phyloP scores from a whole-genome alignment of 1,284 basidiomycete genomes.

The Neonothopanus nambi region DNA sequence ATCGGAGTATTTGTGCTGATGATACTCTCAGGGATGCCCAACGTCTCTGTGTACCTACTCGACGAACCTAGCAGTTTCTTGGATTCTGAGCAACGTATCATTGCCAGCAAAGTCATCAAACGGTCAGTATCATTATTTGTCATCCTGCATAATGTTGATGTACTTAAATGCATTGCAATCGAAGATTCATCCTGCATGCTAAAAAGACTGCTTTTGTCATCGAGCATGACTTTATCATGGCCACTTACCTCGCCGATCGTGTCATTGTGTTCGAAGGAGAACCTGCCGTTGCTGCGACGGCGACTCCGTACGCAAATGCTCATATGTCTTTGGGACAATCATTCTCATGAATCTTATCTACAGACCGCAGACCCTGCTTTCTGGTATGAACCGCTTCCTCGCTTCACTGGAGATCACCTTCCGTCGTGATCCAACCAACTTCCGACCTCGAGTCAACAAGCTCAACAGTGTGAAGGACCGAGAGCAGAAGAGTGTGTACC shows the following conservation, averaged over 20 bases:
- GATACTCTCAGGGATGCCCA: constrained; percentile 61
- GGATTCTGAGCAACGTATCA: constrained; percentile 98
- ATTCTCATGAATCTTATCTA: constrained; percentile 14
- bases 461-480: constrained; percentile 89
- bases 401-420: constrained; percentile 94
- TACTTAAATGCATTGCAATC: constrained; percentile 12
- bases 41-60: constrained; percentile 83
- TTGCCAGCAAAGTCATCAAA: constrained; percentile 96
- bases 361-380: constrained; percentile 80
- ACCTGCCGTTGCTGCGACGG: constrained; percentile 81
- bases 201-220: constrained; percentile 98
- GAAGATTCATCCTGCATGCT: constrained; percentile 85
- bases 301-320: constrained; percentile 68
- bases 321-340: constrained; percentile 13
- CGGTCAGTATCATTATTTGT: constrained; percentile 51
- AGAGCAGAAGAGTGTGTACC: constrained; percentile 82
- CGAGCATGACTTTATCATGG: constrained; percentile 98
- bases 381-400: constrained; percentile 93
- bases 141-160: not conserved
- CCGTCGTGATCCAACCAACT: constrained; percentile 94
- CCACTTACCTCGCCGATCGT: constrained; percentile 94
- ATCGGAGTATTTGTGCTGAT: not conserved
- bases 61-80: constrained; percentile 90
- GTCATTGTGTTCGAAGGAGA: constrained; percentile 94
- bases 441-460: constrained; percentile 93